Evolutionary conservation across 2,329 filamentous ascomycete genomes (phyloP), one percentile per base, ranked within the genome.

Genomic region (Pseudopyricularia cyperi): DNA sequence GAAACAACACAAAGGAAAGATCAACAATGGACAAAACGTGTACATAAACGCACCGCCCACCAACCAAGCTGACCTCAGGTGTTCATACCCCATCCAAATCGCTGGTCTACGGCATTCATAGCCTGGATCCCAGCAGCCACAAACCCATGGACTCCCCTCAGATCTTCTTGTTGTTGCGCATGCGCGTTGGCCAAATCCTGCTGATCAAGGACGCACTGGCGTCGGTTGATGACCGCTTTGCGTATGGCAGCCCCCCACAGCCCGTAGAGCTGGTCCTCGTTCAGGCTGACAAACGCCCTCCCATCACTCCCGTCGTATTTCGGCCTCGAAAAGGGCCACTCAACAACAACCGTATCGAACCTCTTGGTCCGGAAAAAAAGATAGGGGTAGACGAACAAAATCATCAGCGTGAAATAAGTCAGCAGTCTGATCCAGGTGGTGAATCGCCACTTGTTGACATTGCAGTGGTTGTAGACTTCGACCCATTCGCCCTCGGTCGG

Each of bases 331-430:
- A 75, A 82, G 1, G 69, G 64, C 82, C 83, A 89, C 33, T 82
- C 71, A 0, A 76, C 74, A 22, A 71, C 69, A 3, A 79, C 74
- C 2, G 86, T 80, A 56, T 83, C 75, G 67, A 82, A 89, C 48
- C 77, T 72, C 61, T 77, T 80, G 1, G 85, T 89, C 17, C 75
- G 66, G 61, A 87, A 74, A 66, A 79, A 82, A 12, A 89, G 71
- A 53, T 77, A 75, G 0, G 85, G 85, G 85, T 85, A 89, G 3
- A 77, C 70, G 57, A 89, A 71, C 53, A 89, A 60, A 74, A 85
- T 85, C 12, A 85, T 64, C 54, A 88, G 79, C 0, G 80, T 80
- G 6, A 86, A 63, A 61, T 78, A 80, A 67, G 82, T 87, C 9
- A 87, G 46, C 71, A 78, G 77, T 42, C 75, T 69, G 46, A 88